Percentiles rank a stretch among this genome's conserved stretches.
Conservation (phyloP, 2,329 filamentous ascomycete genomes). For the Acrocalymma vagum region DNA sequence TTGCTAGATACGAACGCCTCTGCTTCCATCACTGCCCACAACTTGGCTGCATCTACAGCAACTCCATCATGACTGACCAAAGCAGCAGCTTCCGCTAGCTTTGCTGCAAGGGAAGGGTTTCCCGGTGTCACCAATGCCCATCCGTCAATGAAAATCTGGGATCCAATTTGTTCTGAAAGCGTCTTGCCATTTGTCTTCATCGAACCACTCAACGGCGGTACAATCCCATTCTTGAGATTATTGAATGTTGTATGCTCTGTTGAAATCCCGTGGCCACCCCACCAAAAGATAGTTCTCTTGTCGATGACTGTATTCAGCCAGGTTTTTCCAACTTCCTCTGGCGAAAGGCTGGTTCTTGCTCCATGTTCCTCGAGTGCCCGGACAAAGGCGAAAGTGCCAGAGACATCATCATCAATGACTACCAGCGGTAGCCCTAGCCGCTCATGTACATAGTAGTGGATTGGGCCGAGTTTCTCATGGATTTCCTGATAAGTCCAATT, state of each 20-base stretch:
- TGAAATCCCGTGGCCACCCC: conserved; percentile 49
- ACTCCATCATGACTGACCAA: conserved; percentile 52
- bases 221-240: conserved; percentile 49
- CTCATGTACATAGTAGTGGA: conserved; percentile 13
- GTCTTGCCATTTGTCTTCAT: conserved; percentile 15
- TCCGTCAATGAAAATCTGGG: conserved; percentile 18
- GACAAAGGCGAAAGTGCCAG: conserved; percentile 45
- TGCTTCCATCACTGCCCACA: conserved; percentile 53
- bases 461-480: conserved; percentile 37
- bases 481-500: conserved; percentile 49
- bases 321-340: conserved; percentile 7
- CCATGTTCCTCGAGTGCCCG: conserved; percentile 34
- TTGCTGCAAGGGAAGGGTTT: conserved; percentile 31
- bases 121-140: conserved; percentile 13
- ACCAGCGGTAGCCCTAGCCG: conserved; percentile 9
- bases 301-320: conserved; percentile 46
- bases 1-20: conserved; percentile 46
- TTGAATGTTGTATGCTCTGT: conserved; percentile 52
- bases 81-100: conserved; percentile 42
- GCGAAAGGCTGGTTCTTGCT: not conserved
- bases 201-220: conserved; percentile 24
- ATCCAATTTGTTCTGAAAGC: conserved; percentile 14
- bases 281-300: conserved; percentile 46
- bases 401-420: conserved; percentile 18
- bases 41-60: conserved; percentile 46